Base-by-base conservation (phyloP, 2,329 filamentous ascomycete species). In the Talaromyces amestolkiae region DNA sequence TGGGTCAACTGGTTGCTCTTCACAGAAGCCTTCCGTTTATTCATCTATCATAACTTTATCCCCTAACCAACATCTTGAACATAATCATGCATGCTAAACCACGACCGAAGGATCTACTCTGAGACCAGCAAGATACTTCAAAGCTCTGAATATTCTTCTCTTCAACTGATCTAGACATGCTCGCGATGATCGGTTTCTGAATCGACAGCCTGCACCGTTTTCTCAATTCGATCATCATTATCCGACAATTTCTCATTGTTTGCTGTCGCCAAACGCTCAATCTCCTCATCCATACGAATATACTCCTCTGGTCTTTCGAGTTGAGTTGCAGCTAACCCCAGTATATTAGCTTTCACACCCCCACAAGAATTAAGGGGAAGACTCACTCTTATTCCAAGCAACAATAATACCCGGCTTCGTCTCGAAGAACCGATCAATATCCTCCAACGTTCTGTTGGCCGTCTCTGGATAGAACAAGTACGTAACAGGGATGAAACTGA, bases 401-500 rank as follows among this genome's bases (percentile, higher is more conserved):
- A 70, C 68, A n/a, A 70, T 67, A 49, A 70, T 62, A 3, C 63
- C 68, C 1, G 66, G 67, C 51, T 72, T 70, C 13, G 68, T 59
- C 19, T 71, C 71, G 66, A 65, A 67, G 49, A 67, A 64, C 13
- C 65, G 65, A 64, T 67, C 65, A 39, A 67, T 64, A 59, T 67
- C 65, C 62, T 67, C 65, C 51, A 67, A 51, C 24, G 61, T 64
- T 22, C 61, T 59, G 24, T 64, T 64, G 11, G 61, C 62, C 33
- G 69, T 72, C 45, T 72, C 70, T 2, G 70, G 71, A 47, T 67
- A 73, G 22, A 67, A 70, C 19, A 73, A 67, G 41, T 71, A 73
- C 6, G 72, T 70, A n/a, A 70, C 63, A 1, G 71, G 71, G 24
- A 72, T 66, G 3, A 67, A 68, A 43, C 66, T 66, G 58, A 70